Conservation (phyloP, 352 stramenopile species). For the Blastocystis sp. region DNA sequence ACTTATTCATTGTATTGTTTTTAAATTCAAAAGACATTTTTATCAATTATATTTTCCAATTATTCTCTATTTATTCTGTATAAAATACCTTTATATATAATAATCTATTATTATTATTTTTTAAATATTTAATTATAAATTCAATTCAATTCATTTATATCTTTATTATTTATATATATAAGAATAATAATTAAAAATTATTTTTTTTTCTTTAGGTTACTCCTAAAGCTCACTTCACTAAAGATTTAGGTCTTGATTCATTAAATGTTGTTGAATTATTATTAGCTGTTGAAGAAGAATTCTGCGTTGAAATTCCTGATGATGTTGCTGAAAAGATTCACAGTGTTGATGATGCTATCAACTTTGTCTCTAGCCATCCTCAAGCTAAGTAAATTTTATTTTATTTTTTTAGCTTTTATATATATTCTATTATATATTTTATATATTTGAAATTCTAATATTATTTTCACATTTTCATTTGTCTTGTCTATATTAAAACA, state of each 20-base stretch:
- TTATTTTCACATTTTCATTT: neutral
- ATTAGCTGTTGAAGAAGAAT: constrained; percentile 99
- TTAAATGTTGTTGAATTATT: constrained; percentile 82
- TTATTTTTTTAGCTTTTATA: too few relatives aligned
- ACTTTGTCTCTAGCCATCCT: constrained; percentile 91
- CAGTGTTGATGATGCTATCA: constrained; percentile 78
- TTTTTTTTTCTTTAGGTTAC: constrained; percentile 46
- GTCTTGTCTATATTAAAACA: too few relatives aligned
- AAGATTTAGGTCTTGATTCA: constrained; percentile 91
- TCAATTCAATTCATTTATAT: too few relatives aligned
- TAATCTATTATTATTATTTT: neutral
- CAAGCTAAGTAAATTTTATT: constrained; percentile 80
- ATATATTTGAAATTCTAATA: neutral
- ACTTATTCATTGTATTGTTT: neutral
- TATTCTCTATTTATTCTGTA: neutral
- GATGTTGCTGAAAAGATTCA: constrained; percentile 94
- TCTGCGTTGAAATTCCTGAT: constrained; percentile 98
- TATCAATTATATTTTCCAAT: neutral
- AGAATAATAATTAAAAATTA: too few relatives aligned
- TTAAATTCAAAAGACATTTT: neutral
- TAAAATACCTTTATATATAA: neutral
- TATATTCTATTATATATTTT: too few relatives aligned
- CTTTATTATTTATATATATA: constrained; percentile 46
- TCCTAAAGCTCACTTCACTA: constrained; percentile 75
- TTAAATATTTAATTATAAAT: too few relatives aligned